Conservation (phyloP, 1,139 yeast species). For the Diutina pseudorugosa region DNA sequence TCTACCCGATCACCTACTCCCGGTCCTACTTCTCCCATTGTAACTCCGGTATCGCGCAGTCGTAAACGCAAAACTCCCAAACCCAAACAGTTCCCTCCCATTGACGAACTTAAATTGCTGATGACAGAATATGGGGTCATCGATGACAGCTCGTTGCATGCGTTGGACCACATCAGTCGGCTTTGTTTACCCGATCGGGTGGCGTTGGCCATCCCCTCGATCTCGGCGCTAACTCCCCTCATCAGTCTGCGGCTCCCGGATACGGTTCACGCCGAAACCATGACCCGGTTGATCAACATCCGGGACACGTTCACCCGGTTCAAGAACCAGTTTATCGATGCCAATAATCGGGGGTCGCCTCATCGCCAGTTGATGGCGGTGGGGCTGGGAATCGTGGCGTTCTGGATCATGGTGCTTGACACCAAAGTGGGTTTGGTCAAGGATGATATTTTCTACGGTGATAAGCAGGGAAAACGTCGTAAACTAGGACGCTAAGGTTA, state of each 20-base stretch:
- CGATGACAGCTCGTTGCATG: neutral
- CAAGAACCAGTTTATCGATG: neutral
- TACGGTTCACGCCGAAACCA: neutral
- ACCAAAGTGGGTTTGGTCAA: slow-evolving; percentile 8
- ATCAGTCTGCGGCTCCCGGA: neutral
- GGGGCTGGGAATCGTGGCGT: neutral
- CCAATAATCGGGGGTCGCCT: neutral
- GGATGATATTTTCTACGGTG: slow-evolving; percentile 10
- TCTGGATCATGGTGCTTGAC: slow-evolving; percentile 7
- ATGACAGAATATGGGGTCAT: neutral
- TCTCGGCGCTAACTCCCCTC: neutral
- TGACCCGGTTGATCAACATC: neutral
- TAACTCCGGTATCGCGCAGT: neutral
- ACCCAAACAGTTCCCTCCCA: neutral
- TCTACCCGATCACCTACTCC: neutral
- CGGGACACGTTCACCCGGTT: neutral
- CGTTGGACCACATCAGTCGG: neutral
- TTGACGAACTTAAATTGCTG: neutral
- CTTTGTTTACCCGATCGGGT: neutral
- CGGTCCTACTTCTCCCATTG: neutral
- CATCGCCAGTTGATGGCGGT: neutral
- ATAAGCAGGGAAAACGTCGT: neutral
- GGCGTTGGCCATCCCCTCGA: neutral
- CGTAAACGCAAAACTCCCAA: neutral
- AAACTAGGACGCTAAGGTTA: neutral